These are phyloP conservation scores for Pichia pseudocactophila DNA, from an alignment of 805 yeast genomes.

Conservation along the genomic window DNA sequence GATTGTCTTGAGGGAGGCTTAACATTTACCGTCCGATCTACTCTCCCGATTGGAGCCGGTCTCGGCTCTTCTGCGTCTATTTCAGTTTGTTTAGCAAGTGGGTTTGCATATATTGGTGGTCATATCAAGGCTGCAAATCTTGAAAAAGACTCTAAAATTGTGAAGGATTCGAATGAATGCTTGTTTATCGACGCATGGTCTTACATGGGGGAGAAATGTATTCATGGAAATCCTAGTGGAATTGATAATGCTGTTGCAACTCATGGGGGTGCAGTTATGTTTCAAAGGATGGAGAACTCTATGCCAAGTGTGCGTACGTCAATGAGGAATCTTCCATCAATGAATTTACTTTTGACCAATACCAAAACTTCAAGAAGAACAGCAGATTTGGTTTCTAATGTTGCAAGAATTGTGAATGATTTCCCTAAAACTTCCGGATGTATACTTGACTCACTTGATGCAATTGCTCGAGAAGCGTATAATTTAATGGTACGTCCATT, in stretches of 20 bases:
- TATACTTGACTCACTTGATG: constrained; percentile 69
- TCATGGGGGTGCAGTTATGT: constrained; percentile 91
- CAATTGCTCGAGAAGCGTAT: constrained; percentile 65
- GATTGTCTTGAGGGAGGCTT: constrained; percentile 38
- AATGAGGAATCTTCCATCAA: constrained; percentile 64
- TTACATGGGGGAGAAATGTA: constrained; percentile 86
- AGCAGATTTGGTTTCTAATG: constrained; percentile 72
- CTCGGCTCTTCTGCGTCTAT: constrained; percentile 90
- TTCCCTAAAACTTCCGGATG: constrained; percentile 48
- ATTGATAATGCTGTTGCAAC: constrained; percentile 96
- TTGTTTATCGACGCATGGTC: constrained; percentile 79
- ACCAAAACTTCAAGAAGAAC: constrained; percentile 85
- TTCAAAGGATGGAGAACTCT: constrained; percentile 53
- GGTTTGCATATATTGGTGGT: constrained; percentile 54
- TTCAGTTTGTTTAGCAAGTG: constrained; percentile 75
- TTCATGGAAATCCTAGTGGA: constrained; percentile 95
- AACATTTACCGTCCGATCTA: constrained; percentile 63
- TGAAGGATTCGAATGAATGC: constrained; percentile 33
- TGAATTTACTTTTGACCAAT: constrained; percentile 70
- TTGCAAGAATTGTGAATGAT: constrained; percentile 43
- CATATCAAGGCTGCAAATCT: constrained; percentile 36
- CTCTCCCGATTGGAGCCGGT: constrained; percentile 94
- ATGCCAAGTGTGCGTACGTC: constrained; percentile 56
- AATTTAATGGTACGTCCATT: constrained; percentile 47
- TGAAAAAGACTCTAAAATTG: constrained; percentile 28